phyloP scores from a whole-genome alignment of 1,139 yeast genomes.

The Zygosaccharomyces sapae region DNA sequence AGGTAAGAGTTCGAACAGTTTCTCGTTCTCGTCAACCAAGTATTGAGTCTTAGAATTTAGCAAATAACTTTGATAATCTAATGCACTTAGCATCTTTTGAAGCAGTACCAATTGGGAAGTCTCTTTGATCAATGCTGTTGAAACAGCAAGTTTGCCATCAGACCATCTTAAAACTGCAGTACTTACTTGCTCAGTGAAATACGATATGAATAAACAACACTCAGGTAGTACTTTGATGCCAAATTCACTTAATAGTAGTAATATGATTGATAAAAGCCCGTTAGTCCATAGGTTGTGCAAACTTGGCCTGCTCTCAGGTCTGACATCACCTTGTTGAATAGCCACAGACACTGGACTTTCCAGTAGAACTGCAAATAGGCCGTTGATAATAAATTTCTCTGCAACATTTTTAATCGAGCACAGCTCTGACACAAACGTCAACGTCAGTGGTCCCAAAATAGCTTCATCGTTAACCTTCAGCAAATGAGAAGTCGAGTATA shows the following conservation, averaged over 20 bases:
- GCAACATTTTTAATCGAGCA: constrained; percentile 62
- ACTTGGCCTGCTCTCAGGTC: constrained; percentile 48
- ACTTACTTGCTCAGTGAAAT: constrained; percentile 63
- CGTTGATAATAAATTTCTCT: constrained; percentile 57
- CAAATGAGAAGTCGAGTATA: constrained; percentile 66
- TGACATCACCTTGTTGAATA: constrained; percentile 63
- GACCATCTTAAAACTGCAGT: constrained; percentile 69
- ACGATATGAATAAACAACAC: constrained; percentile 56
- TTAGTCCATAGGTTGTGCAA: constrained; percentile 77
- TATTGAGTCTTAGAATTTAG: constrained; percentile 21
- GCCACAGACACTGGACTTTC: constrained; percentile 70
- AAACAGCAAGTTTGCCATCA: constrained; percentile 54
- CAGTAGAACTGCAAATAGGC: constrained; percentile 63
- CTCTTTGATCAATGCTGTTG: constrained; percentile 67
- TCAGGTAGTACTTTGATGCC: constrained; percentile 66
- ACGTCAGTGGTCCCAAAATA: constrained; percentile 66
- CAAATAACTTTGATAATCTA: constrained; percentile 46
- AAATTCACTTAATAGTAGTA: constrained; percentile 56
- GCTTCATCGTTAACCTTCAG: constrained; percentile 60
- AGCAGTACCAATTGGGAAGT: constrained; percentile 72
- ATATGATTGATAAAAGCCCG: constrained; percentile 68
- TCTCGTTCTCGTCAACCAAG: constrained; percentile 24
- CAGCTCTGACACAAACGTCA: constrained; percentile 67
- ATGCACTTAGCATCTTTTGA: constrained; percentile 52
- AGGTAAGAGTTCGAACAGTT: constrained; percentile 43